Base-by-base conservation (phyloP, 352 stramenopile genomes). In the Globisporangium takayamanum region DNA sequence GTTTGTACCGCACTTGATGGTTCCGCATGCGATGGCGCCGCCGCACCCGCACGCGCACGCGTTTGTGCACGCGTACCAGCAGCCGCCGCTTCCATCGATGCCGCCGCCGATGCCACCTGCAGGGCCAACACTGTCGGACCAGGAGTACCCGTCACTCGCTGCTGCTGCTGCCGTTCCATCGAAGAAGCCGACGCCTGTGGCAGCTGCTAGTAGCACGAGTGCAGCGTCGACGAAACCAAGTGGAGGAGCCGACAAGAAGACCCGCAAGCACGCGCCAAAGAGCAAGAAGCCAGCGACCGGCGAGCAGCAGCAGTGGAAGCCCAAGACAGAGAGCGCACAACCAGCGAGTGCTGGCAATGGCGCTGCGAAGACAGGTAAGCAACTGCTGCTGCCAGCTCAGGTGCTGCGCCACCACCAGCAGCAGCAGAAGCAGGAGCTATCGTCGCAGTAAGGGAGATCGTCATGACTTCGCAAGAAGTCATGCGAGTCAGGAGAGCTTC, bases 401-500 rank as follows among this genome's bases (percentile, higher is more conserved):
- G 46, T 85, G 16, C 59, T 85, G 66, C 67, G 72, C 12, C 70
- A 84, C 22, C 69, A 81, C 28, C 72, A 84, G 50, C 69, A 78
- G 45, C 60, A 76, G 52, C 50, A 69, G 30, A 63, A 70, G 54
- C 42, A 53, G 45, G 20, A 64, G 25, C 16, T 5, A 44, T 16
- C 16, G 33, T 47, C 10, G 14, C 10, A 44, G 45, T 18, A 52
- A 47, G 33, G 37, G 2, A 22, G 20, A 3, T 22, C 22, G 22
- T 22, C 22, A 22, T 22, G 22, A 22, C 22, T 22, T 22, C 22
- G 22, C 22, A 22, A 22, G 22, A 22, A 22, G 22, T 22, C 22
- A 22, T 22, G 22, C 28, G 28, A 33, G 28, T 33, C 28, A 33
- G 28, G 28, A 33, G 28, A 6, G 28, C 28, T 33, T 33, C 28